Evolutionary conservation across 805 yeast species (phyloP).

Genomic region (Myxozyma neotropica): DNA sequence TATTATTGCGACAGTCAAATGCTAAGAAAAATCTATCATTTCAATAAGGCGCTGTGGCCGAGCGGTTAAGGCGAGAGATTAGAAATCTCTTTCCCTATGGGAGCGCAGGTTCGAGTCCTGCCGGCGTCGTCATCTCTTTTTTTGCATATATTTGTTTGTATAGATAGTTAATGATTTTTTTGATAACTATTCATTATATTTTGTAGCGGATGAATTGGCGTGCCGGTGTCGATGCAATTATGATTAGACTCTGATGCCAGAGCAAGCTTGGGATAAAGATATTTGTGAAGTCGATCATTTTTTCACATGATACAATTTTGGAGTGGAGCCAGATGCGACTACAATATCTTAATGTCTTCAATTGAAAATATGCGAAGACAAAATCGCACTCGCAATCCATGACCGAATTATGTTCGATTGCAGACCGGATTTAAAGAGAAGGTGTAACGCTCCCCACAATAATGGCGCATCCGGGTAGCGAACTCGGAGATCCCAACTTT

Average conservation of each 20-base stretch:
- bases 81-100: slow-evolving; percentile 47
- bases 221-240: too few relatives aligned
- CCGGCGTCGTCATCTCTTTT: slow-evolving; percentile 42
- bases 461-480: neutral
- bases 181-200: neutral
- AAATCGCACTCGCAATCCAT: neutral
- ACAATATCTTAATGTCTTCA: too few relatives aligned
- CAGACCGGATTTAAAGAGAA: neutral
- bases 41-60: slow-evolving; percentile 43
- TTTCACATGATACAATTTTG: too few relatives aligned
- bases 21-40: neutral
- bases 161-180: neutral
- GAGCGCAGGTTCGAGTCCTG: slow-evolving; percentile 48
- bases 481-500: neutral
- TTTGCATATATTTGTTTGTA: neutral
- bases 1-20: too few relatives aligned
- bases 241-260: too few relatives aligned
- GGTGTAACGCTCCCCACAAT: neutral
- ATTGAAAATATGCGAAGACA: neutral
- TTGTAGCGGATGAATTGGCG: neutral
- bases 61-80: slow-evolving; percentile 48
- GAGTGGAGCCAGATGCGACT: too few relatives aligned
- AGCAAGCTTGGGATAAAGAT: too few relatives aligned
- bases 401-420: neutral
- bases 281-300: too few relatives aligned